Percentiles rank a stretch among this genome's conserved stretches.
Conservation (phyloP, 768 basidiomycete genomes). For the Gloeostereum incarnatum region DNA sequence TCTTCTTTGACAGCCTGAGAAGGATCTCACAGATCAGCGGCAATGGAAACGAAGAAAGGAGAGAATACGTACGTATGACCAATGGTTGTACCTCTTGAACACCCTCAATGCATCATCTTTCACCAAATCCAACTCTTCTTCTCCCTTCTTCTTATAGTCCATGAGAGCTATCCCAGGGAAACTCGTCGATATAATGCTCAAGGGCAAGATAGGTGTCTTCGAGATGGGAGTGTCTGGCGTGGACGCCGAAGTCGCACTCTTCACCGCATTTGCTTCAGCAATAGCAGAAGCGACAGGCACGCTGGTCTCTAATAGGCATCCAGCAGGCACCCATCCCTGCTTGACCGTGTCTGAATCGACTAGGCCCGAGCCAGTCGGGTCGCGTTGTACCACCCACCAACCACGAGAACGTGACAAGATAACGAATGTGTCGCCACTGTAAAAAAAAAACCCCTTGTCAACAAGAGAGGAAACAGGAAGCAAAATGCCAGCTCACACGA, state of each 20-base stretch:
- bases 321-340: slow-evolving; percentile 97
- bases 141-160: slow-evolving; percentile 93
- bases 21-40: slow-evolving; percentile 9
- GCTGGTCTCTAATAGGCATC: slow-evolving; percentile 89
- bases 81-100: slow-evolving; percentile 97
- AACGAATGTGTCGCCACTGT: slow-evolving; percentile 86
- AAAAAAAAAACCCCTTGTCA: not conserved
- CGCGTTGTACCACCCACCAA: slow-evolving; percentile 99
- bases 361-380: slow-evolving; percentile 75
- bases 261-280: slow-evolving; percentile 67
- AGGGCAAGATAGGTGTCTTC: slow-evolving; percentile 78
- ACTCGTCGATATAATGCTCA: slow-evolving; percentile 93
- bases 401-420: slow-evolving; percentile 92
- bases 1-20: slow-evolving; percentile 85
- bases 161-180: slow-evolving; percentile 95
- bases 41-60: slow-evolving; percentile 5
- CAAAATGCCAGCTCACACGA: slow-evolving; percentile 67
- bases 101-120: slow-evolving; percentile 89
- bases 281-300: slow-evolving; percentile 86
- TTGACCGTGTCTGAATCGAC: slow-evolving; percentile 70
- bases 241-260: slow-evolving; percentile 28
- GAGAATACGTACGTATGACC: slow-evolving; percentile 68
- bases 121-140: slow-evolving; percentile 81
- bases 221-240: slow-evolving; percentile 29
- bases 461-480: slow-evolving; percentile 4